Percentiles rank a stretch among this genome's conserved stretches.
Evolutionary conservation across 352 stramenopile species (phyloP).

Genomic region (Pythium rishiriense): DNA sequence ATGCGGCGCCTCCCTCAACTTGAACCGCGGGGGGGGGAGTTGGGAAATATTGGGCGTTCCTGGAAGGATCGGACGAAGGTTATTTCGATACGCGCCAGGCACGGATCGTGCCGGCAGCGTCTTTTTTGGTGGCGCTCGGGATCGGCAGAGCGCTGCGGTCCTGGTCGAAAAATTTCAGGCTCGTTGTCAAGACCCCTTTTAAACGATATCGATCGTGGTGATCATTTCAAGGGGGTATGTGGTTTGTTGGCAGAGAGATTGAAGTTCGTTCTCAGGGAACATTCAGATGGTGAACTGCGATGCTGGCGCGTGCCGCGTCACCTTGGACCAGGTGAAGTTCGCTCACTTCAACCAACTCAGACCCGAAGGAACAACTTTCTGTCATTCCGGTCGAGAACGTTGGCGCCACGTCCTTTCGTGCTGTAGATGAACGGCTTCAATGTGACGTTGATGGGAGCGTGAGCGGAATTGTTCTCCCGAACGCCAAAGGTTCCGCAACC

Average conservation of each 20-base stretch:
- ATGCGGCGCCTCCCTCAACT: background rate
- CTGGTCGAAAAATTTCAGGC: background rate
- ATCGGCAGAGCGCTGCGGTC: background rate
- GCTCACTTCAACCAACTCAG: constrained; percentile 18
- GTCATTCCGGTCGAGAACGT: background rate
- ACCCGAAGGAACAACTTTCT: background rate
- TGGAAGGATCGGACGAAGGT: constrained; percentile 13
- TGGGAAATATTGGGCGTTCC: constrained; percentile 3
- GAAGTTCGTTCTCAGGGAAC: constrained; percentile 15
- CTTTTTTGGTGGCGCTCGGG: background rate
- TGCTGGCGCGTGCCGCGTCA: constrained; percentile 26
- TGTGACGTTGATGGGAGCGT: constrained; percentile 1
- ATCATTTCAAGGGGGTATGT: constrained; percentile 6
- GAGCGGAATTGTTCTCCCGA: background rate
- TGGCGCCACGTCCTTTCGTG: constrained; percentile 4
- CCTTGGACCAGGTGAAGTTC: constrained; percentile 20
- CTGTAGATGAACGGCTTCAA: constrained; percentile 32
- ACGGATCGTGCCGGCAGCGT: background rate
- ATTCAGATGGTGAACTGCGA: constrained; percentile 22
- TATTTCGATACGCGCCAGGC: no score
- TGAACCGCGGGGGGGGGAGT: background rate
- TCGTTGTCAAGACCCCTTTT: background rate
- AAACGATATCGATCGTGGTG: background rate
- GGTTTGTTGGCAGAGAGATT: background rate
- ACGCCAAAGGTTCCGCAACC: background rate